These are phyloP conservation scores for Russula sp. DNA, from an alignment of 768 basidiomycete genomes.

Conservation along the genomic window DNA sequence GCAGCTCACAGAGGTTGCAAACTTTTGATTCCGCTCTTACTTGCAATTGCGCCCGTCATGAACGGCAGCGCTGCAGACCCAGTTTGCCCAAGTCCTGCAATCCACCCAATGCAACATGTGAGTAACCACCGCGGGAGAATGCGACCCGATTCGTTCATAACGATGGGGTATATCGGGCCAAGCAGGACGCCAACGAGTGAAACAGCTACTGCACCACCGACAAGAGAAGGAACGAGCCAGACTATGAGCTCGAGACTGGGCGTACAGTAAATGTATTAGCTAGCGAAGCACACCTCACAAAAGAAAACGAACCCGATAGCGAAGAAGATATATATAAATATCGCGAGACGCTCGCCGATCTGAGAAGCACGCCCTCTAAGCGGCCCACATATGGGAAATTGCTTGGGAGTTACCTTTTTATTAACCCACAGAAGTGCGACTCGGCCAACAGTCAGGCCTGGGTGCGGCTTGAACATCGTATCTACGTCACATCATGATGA, in stretches of 20 bases:
- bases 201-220: conserved; percentile 48
- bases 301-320: conserved; percentile 33
- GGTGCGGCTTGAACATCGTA: not conserved
- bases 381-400: not conserved
- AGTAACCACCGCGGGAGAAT: conserved; percentile 43
- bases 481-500: not conserved
- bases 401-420: conserved; percentile 30
- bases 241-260: conserved; percentile 47
- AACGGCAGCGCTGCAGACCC: conserved; percentile 50
- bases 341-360: conserved; percentile 35
- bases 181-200: conserved; percentile 49
- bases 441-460: conserved; percentile 48
- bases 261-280: not conserved
- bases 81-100: conserved; percentile 45
- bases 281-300: not conserved
- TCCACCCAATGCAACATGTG: conserved; percentile 43
- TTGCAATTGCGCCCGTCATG: conserved; percentile 42
- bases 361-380: conserved; percentile 10
- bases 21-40: conserved; percentile 37
- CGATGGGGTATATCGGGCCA: conserved; percentile 43
- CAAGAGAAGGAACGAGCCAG: conserved; percentile 51
- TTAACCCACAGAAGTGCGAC: conserved; percentile 48
- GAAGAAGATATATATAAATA: conserved; percentile 34
- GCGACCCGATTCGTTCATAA: conserved; percentile 37
- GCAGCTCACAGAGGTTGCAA: conserved; percentile 45